Evolutionary conservation across 805 yeast genomes (phyloP).

Genomic region (Saccharomyces jurei): DNA sequence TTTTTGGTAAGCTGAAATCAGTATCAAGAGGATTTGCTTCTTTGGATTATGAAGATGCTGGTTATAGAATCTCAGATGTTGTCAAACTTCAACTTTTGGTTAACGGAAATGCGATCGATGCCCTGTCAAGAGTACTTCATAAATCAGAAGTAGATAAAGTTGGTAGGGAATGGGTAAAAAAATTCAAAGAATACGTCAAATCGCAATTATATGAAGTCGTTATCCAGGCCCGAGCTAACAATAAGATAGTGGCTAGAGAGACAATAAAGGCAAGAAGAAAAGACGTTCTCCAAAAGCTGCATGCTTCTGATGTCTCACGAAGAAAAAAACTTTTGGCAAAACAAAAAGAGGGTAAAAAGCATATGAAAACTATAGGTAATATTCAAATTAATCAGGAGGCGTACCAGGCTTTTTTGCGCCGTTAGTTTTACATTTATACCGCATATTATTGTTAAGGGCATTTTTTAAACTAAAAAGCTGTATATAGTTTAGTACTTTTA

Average conservation of each 20-base stretch:
- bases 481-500: neutral
- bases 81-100: conserved; percentile 84
- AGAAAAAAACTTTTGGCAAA: conserved; percentile 78
- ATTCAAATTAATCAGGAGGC: conserved; percentile 78
- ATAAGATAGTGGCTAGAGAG: conserved; percentile 78
- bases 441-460: neutral
- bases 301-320: conserved; percentile 88
- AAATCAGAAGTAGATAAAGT: conserved; percentile 59
- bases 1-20: conserved; percentile 88
- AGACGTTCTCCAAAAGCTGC: conserved; percentile 88
- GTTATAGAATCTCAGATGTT: conserved; percentile 70
- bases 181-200: conserved; percentile 69
- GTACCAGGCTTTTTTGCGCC: conserved; percentile 69
- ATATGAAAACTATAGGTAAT: conserved; percentile 70
- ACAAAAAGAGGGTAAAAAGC: conserved; percentile 91
- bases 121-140: conserved; percentile 86
- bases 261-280: conserved; percentile 89
- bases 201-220: conserved; percentile 88
- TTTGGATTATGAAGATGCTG: conserved; percentile 88
- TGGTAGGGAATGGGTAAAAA: conserved; percentile 76
- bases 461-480: neutral
- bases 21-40: conserved; percentile 89
- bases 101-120: conserved; percentile 85
- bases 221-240: conserved; percentile 80
- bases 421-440: conserved; percentile 8